Evolutionary conservation across 1,284 basidiomycete species (phyloP).

Genomic region (Mycena citricolor): DNA sequence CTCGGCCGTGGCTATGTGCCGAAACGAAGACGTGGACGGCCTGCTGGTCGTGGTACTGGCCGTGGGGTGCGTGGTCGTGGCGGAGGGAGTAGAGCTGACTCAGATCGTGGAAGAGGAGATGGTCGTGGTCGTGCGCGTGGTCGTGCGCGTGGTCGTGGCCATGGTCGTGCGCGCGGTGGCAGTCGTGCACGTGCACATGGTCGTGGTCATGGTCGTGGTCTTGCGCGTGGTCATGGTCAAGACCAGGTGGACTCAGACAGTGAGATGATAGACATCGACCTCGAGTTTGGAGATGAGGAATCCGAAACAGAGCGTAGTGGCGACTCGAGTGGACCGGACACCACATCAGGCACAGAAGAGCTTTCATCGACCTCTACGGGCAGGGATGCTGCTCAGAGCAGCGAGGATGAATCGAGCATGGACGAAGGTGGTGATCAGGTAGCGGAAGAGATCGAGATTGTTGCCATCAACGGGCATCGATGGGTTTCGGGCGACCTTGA

Average conservation of each 20-base stretch:
- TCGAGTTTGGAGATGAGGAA: no score
- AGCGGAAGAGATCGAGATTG: background rate
- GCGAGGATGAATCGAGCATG: background rate
- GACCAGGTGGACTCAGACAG: background rate
- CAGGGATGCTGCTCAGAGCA: no score
- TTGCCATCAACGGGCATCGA: background rate
- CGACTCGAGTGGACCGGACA: no score
- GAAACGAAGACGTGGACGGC: no score
- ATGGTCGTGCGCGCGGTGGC: background rate
- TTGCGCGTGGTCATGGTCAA: background rate
- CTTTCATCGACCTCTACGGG: no score
- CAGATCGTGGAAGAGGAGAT: background rate
- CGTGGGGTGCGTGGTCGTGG: no score
- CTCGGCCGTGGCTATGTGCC: no score
- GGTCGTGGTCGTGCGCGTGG: background rate
- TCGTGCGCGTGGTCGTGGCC: conserved; percentile 3
- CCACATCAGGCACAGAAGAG: no score
- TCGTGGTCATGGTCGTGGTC: background rate
- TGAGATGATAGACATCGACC: background rate
- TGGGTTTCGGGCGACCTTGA: background rate
- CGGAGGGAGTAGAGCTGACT: no score
- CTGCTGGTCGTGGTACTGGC: no score
- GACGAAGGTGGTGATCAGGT: background rate
- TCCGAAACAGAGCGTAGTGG: background rate
- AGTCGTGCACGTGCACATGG: background rate